These are phyloP conservation scores for Escallonia herrerae DNA, from an alignment of 129 eudicot genomes.

Conservation along the genomic window DNA sequence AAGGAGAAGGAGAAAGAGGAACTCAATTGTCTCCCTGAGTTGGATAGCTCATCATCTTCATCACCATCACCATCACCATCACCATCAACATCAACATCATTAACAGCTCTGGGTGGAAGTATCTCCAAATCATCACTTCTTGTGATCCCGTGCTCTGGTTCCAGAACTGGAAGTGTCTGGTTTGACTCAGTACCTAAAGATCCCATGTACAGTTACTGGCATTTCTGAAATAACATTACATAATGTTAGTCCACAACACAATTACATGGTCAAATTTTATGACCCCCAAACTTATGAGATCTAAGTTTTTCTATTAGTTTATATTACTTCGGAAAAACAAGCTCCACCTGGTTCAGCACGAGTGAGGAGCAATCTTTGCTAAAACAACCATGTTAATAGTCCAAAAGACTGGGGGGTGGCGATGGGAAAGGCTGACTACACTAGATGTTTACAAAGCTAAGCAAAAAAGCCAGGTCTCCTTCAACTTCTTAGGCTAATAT, in stretches of 20 bases:
- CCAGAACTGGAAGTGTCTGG: conserved; percentile 13
- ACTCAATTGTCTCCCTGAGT: conserved; percentile 5
- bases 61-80: background rate
- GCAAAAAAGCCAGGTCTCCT: too few relatives aligned
- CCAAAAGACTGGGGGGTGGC: too few relatives aligned
- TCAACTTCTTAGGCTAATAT: too few relatives aligned
- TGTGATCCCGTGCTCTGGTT: conserved; percentile 15
- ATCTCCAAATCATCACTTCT: background rate
- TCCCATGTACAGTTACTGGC: conserved; percentile 14
- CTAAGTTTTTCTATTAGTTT: background rate
- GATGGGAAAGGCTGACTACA: too few relatives aligned
- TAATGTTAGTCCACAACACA: background rate
- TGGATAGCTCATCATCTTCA: background rate
- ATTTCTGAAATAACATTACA: background rate
- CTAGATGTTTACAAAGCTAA: too few relatives aligned
- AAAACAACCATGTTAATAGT: background rate
- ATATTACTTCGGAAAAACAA: background rate
- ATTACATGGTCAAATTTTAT: background rate
- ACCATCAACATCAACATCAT: too few relatives aligned
- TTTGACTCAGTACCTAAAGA: conserved; percentile 8
- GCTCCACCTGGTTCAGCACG: background rate
- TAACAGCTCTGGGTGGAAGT: too few relatives aligned
- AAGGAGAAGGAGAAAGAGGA: conserved; percentile 19
- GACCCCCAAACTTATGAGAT: background rate
- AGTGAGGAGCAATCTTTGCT: background rate